Evolutionary conservation across 75 land plant species (phyloP), one percentile per base, ranked within the genome.

Genomic region (Cryptomeria japonica): DNA sequence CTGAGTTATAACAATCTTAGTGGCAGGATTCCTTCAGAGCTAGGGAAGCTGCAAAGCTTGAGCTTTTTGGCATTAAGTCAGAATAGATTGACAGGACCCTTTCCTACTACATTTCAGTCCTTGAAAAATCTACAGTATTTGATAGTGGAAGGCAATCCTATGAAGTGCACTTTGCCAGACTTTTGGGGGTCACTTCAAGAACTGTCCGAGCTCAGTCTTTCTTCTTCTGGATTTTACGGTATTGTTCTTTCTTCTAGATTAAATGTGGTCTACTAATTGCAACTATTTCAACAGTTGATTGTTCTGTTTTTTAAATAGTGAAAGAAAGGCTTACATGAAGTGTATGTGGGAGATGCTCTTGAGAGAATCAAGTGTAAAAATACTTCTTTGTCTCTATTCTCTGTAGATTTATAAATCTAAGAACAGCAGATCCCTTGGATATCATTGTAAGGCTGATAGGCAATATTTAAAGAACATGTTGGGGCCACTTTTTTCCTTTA

Each of bases 1-100:
- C 86, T 90, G 25, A 82, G 87, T 53, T 87, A 39, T 16, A 92
- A 92, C 85, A 36, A 46, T 28, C 70, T 92, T n/a, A 75, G 87
- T 8, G 92, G 92, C 5, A 47, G 83, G 11, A 76, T 91, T 53
- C 92, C 92, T 75, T 16, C 88, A 3, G 73, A 88, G 89, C 9
- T 92, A 56, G 85, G 89, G 41, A 79, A 51, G 55, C 58, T 92
- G 44, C 56, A 51, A 6, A 87, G 84, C 72, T 86, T 91, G 34
- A 49, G 82, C 83, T 85, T 85, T 32, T 47, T 90, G 77, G 84
- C 87, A 18, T 18, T 89, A 34, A 77, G 80, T 19, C 55, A 56
- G 10, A 91, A 91, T 76, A 77, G 49, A 14, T 83, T 90, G 42
- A 41, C 44, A 6, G 88, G 88, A 18, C 88, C 73, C 39, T 34